Conservation (phyloP, 768 basidiomycete species). For the Lenzites betulinus region DNA sequence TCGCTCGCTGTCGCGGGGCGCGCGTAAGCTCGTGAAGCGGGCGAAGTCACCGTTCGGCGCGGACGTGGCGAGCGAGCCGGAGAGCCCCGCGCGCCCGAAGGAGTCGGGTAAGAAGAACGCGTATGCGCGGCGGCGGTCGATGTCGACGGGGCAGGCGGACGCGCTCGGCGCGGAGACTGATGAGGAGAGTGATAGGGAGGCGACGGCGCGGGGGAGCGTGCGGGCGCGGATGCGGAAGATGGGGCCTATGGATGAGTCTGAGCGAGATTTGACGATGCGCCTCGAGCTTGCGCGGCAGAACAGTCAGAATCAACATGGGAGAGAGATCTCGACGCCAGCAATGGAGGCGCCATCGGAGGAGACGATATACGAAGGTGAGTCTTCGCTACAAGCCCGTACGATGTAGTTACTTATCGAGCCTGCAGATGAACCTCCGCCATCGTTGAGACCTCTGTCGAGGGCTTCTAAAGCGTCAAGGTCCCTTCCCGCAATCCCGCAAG, state of each 20-base stretch:
- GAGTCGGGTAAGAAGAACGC: slow-evolving; percentile 7
- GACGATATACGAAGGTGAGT: slow-evolving; percentile 78
- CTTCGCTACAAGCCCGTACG: slow-evolving; percentile 1
- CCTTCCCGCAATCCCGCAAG: slow-evolving; percentile 34
- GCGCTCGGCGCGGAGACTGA: slow-evolving; percentile 24
- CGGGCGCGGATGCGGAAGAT: neutral
- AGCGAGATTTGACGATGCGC: slow-evolving; percentile 74
- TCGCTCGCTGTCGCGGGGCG: slow-evolving; percentile 36
- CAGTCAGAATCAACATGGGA: slow-evolving; percentile 72
- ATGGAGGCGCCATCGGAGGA: slow-evolving; percentile 55
- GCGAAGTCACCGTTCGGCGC: slow-evolving; percentile 44
- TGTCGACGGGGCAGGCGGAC: slow-evolving; percentile 14
- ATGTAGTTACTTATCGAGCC: slow-evolving; percentile 11
- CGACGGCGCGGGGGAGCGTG: neutral
- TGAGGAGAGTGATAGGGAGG: slow-evolving; percentile 44
- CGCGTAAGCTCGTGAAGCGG: slow-evolving; percentile 52
- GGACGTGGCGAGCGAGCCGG: slow-evolving; percentile 35
- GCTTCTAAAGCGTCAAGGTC: slow-evolving; percentile 39
- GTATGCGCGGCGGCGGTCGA: slow-evolving; percentile 29
- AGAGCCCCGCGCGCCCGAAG: slow-evolving; percentile 17
- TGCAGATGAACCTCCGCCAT: slow-evolving; percentile 61
- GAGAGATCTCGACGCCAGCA: slow-evolving; percentile 40
- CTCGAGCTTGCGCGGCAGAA: slow-evolving; percentile 84
- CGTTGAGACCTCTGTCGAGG: slow-evolving; percentile 56
- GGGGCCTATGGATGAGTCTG: slow-evolving; percentile 57